Evolutionary conservation across 768 basidiomycete genomes (phyloP).

Genomic region (Phlegmacium glaucopus): DNA sequence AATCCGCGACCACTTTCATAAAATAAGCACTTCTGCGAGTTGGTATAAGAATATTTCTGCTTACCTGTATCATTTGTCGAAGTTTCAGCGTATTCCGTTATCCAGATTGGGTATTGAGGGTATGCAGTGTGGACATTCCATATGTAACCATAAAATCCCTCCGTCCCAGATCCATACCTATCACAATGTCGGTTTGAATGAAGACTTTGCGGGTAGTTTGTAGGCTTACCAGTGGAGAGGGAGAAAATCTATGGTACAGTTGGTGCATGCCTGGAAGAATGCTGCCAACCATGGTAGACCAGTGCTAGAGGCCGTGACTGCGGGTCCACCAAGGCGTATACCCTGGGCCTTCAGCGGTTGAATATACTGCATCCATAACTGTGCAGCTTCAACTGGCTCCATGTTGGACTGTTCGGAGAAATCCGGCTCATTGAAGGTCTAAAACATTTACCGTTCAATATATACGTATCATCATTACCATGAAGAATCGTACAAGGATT

Average conservation of each 20-base stretch:
- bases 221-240: slow-evolving; percentile 44
- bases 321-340: slow-evolving; percentile 54
- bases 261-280: slow-evolving; percentile 50
- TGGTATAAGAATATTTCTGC: slow-evolving; percentile 2
- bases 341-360: slow-evolving; percentile 51
- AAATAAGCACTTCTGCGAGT: background rate
- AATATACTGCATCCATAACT: slow-evolving; percentile 56
- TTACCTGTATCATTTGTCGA: slow-evolving; percentile 40
- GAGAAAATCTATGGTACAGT: slow-evolving; percentile 48
- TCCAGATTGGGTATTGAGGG: slow-evolving; percentile 53
- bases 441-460: slow-evolving; percentile 22
- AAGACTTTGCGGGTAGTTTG: background rate
- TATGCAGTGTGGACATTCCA: slow-evolving; percentile 49
- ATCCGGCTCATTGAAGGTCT: slow-evolving; percentile 54
- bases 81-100: slow-evolving; percentile 62
- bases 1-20: slow-evolving; percentile 41
- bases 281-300: slow-evolving; percentile 54
- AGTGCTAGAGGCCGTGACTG: slow-evolving; percentile 46
- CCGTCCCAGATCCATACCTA: slow-evolving; percentile 58
- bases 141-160: slow-evolving; percentile 52
- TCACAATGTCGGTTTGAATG: background rate
- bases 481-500: slow-evolving; percentile 37
- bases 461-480: background rate
- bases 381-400: slow-evolving; percentile 39
- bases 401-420: slow-evolving; percentile 46